A percentile compares a stretch with the other conserved stretches of the same genome.
phyloP scores from a whole-genome alignment of 352 stramenopile species.

The Phytophthora pseudosyringae region DNA sequence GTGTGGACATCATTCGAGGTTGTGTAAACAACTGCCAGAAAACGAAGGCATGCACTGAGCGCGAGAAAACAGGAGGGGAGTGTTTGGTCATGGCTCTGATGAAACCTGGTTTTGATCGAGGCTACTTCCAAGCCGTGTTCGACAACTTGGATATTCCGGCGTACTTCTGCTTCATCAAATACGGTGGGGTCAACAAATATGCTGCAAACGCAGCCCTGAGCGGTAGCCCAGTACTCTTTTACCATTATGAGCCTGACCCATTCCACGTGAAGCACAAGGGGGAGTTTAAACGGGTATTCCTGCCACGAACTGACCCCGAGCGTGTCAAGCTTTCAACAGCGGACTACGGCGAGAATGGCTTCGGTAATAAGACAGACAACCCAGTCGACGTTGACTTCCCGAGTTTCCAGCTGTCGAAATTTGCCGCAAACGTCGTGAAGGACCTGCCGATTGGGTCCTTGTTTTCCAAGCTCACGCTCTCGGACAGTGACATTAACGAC shows the following conservation, averaged over 20 bases:
- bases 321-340: slow-evolving; percentile 39
- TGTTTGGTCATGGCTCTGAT: slow-evolving; percentile 44
- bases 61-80: slow-evolving; percentile 24
- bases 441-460: slow-evolving; percentile 29
- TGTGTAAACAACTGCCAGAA: slow-evolving; percentile 54
- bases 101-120: slow-evolving; percentile 38
- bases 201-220: slow-evolving; percentile 35
- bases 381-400: slow-evolving; percentile 54
- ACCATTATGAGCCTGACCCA: slow-evolving; percentile 58
- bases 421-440: slow-evolving; percentile 33
- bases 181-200: slow-evolving; percentile 43
- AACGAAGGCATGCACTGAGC: slow-evolving; percentile 45
- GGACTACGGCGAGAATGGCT: slow-evolving; percentile 58
- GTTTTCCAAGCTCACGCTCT: slow-evolving; percentile 43
- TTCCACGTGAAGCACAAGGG: slow-evolving; percentile 48
- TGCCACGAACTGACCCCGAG: slow-evolving; percentile 42
- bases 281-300: slow-evolving; percentile 50
- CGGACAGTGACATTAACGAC: slow-evolving; percentile 48
- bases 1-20: slow-evolving; percentile 22
- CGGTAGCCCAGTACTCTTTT: slow-evolving; percentile 50
- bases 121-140: slow-evolving; percentile 53
- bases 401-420: slow-evolving; percentile 42
- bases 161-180: slow-evolving; percentile 73
- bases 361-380: slow-evolving; percentile 51
- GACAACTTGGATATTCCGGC: slow-evolving; percentile 57